phyloP scores from a whole-genome alignment of 1,139 yeast species.

The Pichia sp. region DNA sequence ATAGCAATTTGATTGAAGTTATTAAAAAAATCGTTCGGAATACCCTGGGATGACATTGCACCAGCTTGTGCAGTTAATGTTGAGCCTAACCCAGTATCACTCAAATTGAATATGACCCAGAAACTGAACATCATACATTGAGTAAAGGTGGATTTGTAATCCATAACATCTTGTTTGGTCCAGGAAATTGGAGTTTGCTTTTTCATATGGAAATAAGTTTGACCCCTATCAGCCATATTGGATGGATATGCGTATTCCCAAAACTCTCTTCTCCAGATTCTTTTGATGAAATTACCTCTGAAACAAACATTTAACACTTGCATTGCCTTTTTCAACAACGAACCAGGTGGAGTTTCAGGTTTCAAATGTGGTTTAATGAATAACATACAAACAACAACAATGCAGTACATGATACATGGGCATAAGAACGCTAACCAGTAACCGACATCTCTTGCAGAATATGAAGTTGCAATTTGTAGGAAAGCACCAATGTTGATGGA shows the following conservation, averaged over 20 bases:
- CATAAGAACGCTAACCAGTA: slow-evolving; percentile 73
- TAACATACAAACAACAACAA: slow-evolving; percentile 17
- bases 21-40: slow-evolving; percentile 64
- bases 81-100: slow-evolving; percentile 59
- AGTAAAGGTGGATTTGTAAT: slow-evolving; percentile 48
- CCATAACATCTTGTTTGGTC: slow-evolving; percentile 56
- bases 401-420: slow-evolving; percentile 43
- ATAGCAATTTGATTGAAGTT: slow-evolving; percentile 64
- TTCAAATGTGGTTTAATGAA: slow-evolving; percentile 26
- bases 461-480: slow-evolving; percentile 71
- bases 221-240: slow-evolving; percentile 41
- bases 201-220: slow-evolving; percentile 26
- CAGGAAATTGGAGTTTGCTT: slow-evolving; percentile 36
- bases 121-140: slow-evolving; percentile 57
- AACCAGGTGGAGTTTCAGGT: slow-evolving; percentile 40
- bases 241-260: slow-evolving; percentile 56
- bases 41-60: slow-evolving; percentile 57
- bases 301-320: slow-evolving; percentile 39
- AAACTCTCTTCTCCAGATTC: slow-evolving; percentile 38
- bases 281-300: slow-evolving; percentile 37
- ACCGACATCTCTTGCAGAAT: slow-evolving; percentile 61
- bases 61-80: slow-evolving; percentile 61
- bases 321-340: slow-evolving; percentile 40
- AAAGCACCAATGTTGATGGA: slow-evolving; percentile 76
- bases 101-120: slow-evolving; percentile 53